These are phyloP conservation scores for Plicaturopsis crispa DNA, from an alignment of 768 basidiomycete genomes.

Conservation along the genomic window DNA sequence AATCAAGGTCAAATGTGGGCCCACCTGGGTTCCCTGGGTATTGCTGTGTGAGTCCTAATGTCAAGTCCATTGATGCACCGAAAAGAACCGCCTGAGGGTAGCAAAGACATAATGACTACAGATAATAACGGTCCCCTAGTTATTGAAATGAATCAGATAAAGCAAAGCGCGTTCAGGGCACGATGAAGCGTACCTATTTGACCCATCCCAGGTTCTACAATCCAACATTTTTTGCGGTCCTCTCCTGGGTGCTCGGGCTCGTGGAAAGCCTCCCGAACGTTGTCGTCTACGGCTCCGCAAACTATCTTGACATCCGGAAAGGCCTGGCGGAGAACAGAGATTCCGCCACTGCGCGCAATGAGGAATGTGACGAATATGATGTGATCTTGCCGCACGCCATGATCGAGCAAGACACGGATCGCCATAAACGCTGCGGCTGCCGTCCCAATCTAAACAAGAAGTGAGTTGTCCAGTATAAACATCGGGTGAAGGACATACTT, in stretches of 20 bases:
- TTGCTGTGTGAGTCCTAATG: too few relatives aligned
- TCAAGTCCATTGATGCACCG: too few relatives aligned
- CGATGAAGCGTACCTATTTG: constrained; percentile 64
- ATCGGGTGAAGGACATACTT: constrained; percentile 33
- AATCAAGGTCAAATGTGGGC: too few relatives aligned
- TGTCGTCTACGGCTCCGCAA: constrained; percentile 76
- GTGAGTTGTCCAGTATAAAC: constrained; percentile 1
- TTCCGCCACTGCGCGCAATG: constrained; percentile 74
- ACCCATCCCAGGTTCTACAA: constrained; percentile 84
- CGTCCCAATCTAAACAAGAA: constrained; percentile 69
- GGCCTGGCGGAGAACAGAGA: constrained; percentile 68
- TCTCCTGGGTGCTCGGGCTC: constrained; percentile 41
- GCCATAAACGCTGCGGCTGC: constrained; percentile 94
- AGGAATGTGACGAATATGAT: constrained; percentile 91
- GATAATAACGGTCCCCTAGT: constrained; percentile 7
- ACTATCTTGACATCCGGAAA: constrained; percentile 86
- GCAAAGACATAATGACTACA: too few relatives aligned
- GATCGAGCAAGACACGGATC: constrained; percentile 87
- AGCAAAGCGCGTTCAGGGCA: neutral
- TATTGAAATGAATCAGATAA: neutral
- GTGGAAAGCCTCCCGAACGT: constrained; percentile 68
- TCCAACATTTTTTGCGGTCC: constrained; percentile 63
- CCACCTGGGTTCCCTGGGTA: too few relatives aligned
- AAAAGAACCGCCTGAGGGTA: too few relatives aligned
- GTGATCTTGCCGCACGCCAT: constrained; percentile 76